phyloP scores from a whole-genome alignment of 2,329 filamentous ascomycete genomes.

The Didymella glomerata region DNA sequence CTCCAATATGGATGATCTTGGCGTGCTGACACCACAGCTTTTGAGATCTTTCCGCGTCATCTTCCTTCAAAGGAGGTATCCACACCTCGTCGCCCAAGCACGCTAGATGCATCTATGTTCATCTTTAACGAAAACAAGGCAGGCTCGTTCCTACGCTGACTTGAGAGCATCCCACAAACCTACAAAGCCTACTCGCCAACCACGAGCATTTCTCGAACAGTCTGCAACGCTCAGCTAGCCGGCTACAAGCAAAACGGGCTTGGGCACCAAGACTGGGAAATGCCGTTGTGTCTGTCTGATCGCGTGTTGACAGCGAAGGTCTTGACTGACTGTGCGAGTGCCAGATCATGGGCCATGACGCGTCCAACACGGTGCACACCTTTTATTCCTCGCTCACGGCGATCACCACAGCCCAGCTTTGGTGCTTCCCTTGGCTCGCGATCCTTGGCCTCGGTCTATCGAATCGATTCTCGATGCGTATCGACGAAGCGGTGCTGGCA shows the following conservation, averaged over 20 bases:
- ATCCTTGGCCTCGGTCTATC: neutral
- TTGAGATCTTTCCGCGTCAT: no score
- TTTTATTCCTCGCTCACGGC: neutral
- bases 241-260: neutral
- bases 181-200: no score
- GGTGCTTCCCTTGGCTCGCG: neutral
- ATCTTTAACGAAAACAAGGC: no score
- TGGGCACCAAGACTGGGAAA: neutral
- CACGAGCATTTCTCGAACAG: neutral
- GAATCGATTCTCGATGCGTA: neutral
- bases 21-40: neutral
- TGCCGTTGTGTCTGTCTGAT: no score
- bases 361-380: neutral
- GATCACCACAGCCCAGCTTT: neutral
- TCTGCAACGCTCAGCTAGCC: neutral
- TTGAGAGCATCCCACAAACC: no score
- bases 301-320: no score
- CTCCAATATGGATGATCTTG: neutral
- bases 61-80: neutral
- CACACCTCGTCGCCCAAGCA: neutral
- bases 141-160: no score
- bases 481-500: conserved; percentile 3
- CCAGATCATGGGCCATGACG: neutral
- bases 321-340: no score
- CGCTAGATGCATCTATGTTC: no score